These are phyloP conservation scores for Pyronema domesticum DNA, from an alignment of 495 filamentous ascomycete genomes.

Conservation along the genomic window DNA sequence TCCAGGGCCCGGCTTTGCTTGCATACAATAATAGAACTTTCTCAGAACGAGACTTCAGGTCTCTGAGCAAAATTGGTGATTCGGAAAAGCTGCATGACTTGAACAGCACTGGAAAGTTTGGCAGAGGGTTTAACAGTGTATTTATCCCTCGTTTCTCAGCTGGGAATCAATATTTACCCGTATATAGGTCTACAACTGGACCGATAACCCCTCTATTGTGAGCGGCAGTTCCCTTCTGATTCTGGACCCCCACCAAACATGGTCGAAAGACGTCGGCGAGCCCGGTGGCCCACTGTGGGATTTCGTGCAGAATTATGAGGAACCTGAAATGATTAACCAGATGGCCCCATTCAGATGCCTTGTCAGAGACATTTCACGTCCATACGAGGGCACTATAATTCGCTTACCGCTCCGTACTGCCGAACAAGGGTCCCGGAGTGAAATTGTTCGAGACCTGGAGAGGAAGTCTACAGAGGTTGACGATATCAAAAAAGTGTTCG, in stretches of 20 bases:
- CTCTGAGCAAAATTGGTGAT: conserved; percentile 27
- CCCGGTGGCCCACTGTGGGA: conserved; percentile 28
- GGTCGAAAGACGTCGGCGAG: conserved; percentile 22
- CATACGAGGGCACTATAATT: conserved; percentile 28
- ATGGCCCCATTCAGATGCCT: conserved; percentile 24
- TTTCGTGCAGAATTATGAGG: conserved; percentile 22
- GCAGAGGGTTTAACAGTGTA: conserved; percentile 30
- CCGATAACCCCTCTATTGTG: conserved; percentile 29
- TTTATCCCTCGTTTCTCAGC: not conserved
- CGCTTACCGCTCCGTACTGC: conserved; percentile 29
- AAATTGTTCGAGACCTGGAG: conserved; percentile 22
- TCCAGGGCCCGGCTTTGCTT: conserved; percentile 29
- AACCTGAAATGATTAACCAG: conserved; percentile 26
- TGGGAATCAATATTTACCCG: not conserved
- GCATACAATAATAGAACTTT: conserved; percentile 29
- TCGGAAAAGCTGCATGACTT: conserved; percentile 26
- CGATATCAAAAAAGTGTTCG: conserved; percentile 24
- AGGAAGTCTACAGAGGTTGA: conserved; percentile 15
- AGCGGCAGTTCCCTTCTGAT: conserved; percentile 26
- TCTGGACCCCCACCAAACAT: conserved; percentile 29
- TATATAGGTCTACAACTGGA: conserved; percentile 30
- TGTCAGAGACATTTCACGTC: conserved; percentile 6
- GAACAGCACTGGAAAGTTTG: conserved; percentile 28
- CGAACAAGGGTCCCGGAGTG: conserved; percentile 13
- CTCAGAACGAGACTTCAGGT: conserved; percentile 25